Percentiles rank a stretch among this genome's conserved stretches.
These are phyloP conservation scores for Helenozyma rhizophorensis DNA, from an alignment of 805 yeast genomes.

Conservation along the genomic window DNA sequence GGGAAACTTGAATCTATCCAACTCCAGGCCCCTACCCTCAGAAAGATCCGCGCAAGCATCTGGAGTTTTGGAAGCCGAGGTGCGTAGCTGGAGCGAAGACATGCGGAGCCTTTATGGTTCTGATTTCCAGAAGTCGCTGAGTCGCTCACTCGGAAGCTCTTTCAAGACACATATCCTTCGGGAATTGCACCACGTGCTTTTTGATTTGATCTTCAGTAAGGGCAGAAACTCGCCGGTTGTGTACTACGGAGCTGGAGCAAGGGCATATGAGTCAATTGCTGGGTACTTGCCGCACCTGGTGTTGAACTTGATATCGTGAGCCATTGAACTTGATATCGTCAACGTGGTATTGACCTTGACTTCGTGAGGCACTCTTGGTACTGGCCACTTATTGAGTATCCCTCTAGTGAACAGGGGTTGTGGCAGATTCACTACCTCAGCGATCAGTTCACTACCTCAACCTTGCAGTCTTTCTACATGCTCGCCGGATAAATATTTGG, in stretches of 20 bases:
- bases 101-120: conserved; percentile 30
- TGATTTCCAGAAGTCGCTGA: conserved; percentile 29
- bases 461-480: too few relatives aligned
- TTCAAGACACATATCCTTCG: conserved; percentile 18
- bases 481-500: too few relatives aligned
- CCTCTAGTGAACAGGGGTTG: too few relatives aligned
- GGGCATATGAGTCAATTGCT: conserved; percentile 32
- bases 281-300: conserved; percentile 29
- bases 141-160: conserved; percentile 26
- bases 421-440: too few relatives aligned
- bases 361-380: too few relatives aligned
- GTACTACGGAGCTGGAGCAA: conserved; percentile 42
- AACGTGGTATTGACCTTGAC: too few relatives aligned
- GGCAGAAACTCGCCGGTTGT: conserved; percentile 25
- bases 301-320: conserved; percentile 20
- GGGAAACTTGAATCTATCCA: conserved; percentile 36
- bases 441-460: too few relatives aligned
- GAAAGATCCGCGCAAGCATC: conserved; percentile 19
- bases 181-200: conserved; percentile 36
- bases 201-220: conserved; percentile 30
- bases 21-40: conserved; percentile 13
- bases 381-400: too few relatives aligned
- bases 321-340: too few relatives aligned
- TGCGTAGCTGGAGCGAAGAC: conserved; percentile 35
- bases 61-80: conserved; percentile 31